phyloP scores from a whole-genome alignment of 2,329 filamentous ascomycete genomes.

The Tolypocladium guangdongense region DNA sequence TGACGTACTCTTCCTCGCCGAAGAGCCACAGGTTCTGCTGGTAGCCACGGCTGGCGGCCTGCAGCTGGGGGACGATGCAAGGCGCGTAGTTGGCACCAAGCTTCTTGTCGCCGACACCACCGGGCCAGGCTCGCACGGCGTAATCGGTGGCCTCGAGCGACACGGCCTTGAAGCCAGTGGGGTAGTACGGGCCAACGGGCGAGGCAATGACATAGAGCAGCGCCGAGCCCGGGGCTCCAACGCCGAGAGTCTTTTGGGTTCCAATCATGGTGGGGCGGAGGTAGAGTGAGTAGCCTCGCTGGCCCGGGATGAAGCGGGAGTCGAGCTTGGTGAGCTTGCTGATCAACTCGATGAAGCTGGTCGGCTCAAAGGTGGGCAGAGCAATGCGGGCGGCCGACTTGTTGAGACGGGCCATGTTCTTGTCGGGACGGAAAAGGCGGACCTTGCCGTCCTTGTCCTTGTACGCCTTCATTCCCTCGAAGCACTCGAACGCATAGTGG shows the following conservation, averaged over 20 bases:
- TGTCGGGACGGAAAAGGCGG: conserved; percentile 85
- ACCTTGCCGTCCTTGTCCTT: conserved; percentile 71
- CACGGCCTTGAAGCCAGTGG: conserved; percentile 95
- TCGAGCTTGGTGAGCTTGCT: conserved; percentile 70
- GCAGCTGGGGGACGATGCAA: conserved; percentile 90
- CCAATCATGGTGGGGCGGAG: conserved; percentile 95
- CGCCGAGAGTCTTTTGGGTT: conserved; percentile 87
- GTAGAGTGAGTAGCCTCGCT: conserved; percentile 87
- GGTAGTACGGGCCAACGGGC: conserved; percentile 95
- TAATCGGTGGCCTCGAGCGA: conserved; percentile 94
- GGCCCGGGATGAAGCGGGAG: conserved; percentile 77
- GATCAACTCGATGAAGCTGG: conserved; percentile 71
- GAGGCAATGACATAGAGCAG: conserved; percentile 92
- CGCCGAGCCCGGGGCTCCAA: conserved; percentile 83
- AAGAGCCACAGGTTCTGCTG: conserved; percentile 99
- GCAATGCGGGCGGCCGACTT: conserved; percentile 86
- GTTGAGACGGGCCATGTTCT: conserved; percentile 94
- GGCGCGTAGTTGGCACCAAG: conserved; percentile 98
- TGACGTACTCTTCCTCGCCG: conserved; percentile 88
- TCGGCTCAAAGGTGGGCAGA: conserved; percentile 70
- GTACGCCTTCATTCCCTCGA: conserved; percentile 99
- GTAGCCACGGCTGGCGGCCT: conserved; percentile 83
- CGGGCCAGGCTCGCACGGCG: conserved; percentile 93
- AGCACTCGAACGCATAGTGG: conserved; percentile 96
- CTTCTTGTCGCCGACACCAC: conserved; percentile 96